phyloP scores from a whole-genome alignment of 192 early-diverging fungal genomes.

The Chytriomyces hyalinus region DNA sequence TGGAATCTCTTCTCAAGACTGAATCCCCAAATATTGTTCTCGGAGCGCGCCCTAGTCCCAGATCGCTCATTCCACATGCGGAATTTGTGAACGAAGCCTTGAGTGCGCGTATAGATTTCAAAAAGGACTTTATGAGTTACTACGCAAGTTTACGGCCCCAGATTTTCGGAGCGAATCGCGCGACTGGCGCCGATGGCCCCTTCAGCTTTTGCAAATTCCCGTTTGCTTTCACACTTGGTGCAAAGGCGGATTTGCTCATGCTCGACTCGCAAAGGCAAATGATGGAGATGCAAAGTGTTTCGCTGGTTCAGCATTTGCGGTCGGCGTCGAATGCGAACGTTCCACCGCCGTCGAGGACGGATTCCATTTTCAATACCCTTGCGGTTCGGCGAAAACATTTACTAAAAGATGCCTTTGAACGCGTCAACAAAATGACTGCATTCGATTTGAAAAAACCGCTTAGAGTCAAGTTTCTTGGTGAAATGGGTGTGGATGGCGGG shows the following conservation, averaged over 20 bases:
- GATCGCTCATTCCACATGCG: conserved; percentile 24
- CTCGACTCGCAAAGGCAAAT: conserved; percentile 22
- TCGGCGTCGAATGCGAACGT: background rate
- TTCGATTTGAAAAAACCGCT: conserved; percentile 19
- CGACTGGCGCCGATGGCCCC: too few species aligned
- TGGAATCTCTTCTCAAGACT: background rate
- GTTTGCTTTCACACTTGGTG: conserved; percentile 9
- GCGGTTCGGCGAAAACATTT: conserved; percentile 13
- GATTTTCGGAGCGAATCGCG: background rate
- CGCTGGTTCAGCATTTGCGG: conserved; percentile 6
- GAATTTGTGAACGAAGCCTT: conserved; percentile 22
- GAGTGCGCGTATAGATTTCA: conserved; percentile 5
- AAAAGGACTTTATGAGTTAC: conserved; percentile 11
- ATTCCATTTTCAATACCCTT: background rate
- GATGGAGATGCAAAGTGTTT: conserved; percentile 13
- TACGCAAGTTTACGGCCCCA: conserved; percentile 1
- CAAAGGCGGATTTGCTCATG: background rate
- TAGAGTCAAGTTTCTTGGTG: conserved; percentile 18
- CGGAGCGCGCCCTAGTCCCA: conserved; percentile 16
- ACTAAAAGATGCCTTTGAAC: conserved; percentile 24
- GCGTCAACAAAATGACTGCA: background rate
- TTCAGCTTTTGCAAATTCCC: conserved; percentile 22
- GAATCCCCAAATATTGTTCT: background rate
- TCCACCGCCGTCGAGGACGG: background rate
- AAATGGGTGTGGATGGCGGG: conserved; percentile 32